Conservation (phyloP, 805 yeast species). For the Pichia rugopelliculosa region DNA sequence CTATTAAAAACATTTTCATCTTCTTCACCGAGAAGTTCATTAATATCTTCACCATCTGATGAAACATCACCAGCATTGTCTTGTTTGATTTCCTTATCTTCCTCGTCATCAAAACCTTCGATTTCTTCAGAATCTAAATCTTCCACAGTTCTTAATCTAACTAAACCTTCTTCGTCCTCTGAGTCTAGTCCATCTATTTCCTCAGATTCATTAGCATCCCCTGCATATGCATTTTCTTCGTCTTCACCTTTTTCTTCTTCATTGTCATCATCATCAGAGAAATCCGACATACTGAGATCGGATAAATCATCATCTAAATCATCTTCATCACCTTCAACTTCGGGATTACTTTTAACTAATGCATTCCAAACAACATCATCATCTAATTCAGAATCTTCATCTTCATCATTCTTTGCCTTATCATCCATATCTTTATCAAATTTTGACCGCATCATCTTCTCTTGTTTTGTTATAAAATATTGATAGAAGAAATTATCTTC, state of each 20-base stretch:
- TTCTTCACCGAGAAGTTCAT: conserved; percentile 17
- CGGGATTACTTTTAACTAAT: conserved; percentile 49
- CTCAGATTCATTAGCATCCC: conserved; percentile 26
- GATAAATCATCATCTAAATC: conserved; percentile 30
- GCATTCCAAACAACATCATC: conserved; percentile 58
- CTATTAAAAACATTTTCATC: conserved; percentile 22
- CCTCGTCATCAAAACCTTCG: conserved; percentile 29
- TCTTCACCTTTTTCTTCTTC: conserved; percentile 19
- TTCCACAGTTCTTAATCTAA: neutral
- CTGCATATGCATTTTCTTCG: conserved; percentile 22
- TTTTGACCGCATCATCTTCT: conserved; percentile 28
- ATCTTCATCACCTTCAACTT: conserved; percentile 42
- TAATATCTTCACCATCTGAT: conserved; percentile 20
- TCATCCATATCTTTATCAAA: conserved; percentile 38
- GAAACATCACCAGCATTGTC: conserved; percentile 19
- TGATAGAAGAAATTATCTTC: conserved; percentile 86
- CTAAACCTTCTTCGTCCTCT: neutral
- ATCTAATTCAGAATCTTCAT: conserved; percentile 38
- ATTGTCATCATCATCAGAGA: conserved; percentile 28
- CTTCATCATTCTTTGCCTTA: conserved; percentile 36
- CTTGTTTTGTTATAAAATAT: conserved; percentile 64
- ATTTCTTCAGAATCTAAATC: conserved; percentile 19
- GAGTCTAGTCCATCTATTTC: conserved; percentile 11
- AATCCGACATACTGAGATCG: conserved; percentile 34
- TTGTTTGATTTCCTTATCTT: conserved; percentile 30